Percentiles rank a stretch among this genome's conserved stretches.
phyloP scores from a whole-genome alignment of 345 rosid species.

The Durio zibethinus region DNA sequence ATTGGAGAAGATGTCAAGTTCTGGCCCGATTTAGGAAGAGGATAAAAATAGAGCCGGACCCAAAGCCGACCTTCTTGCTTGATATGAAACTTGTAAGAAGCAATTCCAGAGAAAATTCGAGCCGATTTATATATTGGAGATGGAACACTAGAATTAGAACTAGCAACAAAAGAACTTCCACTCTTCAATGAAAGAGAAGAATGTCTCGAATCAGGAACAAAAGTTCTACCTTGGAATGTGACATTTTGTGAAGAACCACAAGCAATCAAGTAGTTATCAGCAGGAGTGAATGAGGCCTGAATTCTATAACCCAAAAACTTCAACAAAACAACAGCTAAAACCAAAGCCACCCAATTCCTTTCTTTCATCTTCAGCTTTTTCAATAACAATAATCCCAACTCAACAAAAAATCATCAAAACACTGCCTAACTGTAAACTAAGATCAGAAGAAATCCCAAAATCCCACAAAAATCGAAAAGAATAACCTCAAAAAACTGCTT shows the following conservation, averaged over 20 bases:
- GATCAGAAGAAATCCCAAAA: constrained; percentile 15
- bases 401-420: constrained; percentile 10
- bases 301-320: constrained; percentile 36
- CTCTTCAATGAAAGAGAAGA: constrained; percentile 50
- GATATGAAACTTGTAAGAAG: constrained; percentile 73
- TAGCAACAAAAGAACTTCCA: constrained; percentile 47
- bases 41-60: constrained; percentile 92
- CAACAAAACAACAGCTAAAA: constrained; percentile 37
- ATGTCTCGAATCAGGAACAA: constrained; percentile 68
- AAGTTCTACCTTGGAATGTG: constrained; percentile 65
- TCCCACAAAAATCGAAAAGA: not conserved
- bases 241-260: constrained; percentile 81
- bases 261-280: constrained; percentile 74
- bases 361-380: constrained; percentile 44
- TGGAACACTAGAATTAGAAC: constrained; percentile 45
- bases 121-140: constrained; percentile 72
- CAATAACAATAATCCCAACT: constrained; percentile 17
- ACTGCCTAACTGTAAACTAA: constrained; percentile 6
- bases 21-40: constrained; percentile 48
- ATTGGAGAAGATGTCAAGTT: constrained; percentile 57
- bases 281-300: constrained; percentile 53
- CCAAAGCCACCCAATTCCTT: constrained; percentile 27
- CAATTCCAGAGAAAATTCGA: constrained; percentile 64
- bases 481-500: not conserved
- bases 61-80: constrained; percentile 78